Evolutionary conservation across 441 rosid species (phyloP).

Genomic region (Bruguiera hainesii): DNA sequence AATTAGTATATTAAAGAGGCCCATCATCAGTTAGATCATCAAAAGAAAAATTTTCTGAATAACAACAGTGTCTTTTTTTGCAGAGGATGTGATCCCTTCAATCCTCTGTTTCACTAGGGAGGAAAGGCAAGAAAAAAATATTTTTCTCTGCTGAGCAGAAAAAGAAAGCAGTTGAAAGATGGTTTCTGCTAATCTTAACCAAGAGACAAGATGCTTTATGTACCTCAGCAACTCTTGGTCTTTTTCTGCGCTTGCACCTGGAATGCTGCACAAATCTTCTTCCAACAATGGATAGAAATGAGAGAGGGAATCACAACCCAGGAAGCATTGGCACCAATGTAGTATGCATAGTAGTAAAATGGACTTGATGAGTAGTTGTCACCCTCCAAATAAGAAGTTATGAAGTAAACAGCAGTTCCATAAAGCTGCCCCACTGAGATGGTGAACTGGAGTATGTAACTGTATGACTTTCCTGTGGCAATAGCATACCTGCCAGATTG

Average conservation of each 20-base stretch:
- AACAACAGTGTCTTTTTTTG: no score
- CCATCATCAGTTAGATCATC: no score
- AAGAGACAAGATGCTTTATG: neutral
- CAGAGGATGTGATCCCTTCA: no score
- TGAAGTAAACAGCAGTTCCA: constrained; percentile 73
- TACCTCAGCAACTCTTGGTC: constrained; percentile 53
- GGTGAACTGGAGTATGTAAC: constrained; percentile 77
- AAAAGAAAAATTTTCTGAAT: no score
- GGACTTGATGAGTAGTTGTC: constrained; percentile 67
- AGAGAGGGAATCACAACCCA: constrained; percentile 72
- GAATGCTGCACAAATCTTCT: constrained; percentile 48
- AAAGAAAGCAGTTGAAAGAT: no score
- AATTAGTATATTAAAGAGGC: no score
- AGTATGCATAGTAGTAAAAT: constrained; percentile 61
- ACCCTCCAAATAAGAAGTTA: constrained; percentile 76
- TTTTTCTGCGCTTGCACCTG: constrained; percentile 39
- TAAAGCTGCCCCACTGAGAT: constrained; percentile 83
- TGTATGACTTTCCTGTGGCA: constrained; percentile 63
- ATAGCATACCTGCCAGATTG: constrained; percentile 60
- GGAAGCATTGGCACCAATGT: constrained; percentile 54
- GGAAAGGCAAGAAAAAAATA: no score
- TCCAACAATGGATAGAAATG: constrained; percentile 71
- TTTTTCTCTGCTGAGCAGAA: no score
- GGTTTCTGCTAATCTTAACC: neutral
- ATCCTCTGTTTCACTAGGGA: no score